Conservation (phyloP, 2,329 filamentous ascomycete genomes). For the Colletotrichum salicis region DNA sequence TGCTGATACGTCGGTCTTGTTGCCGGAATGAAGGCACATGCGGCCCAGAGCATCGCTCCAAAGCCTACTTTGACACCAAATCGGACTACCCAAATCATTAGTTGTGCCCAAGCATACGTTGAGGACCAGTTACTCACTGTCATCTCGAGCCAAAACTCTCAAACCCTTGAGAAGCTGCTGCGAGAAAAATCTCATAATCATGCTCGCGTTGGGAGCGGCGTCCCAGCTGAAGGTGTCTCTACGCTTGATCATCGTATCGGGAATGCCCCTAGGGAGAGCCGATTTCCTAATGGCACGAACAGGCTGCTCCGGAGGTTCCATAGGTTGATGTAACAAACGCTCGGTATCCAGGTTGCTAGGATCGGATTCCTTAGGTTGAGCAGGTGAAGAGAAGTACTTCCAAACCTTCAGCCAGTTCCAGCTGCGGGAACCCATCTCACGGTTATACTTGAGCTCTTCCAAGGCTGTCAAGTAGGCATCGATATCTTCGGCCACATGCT, state of each 20-base stretch:
- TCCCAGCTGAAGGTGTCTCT: constrained; percentile 67
- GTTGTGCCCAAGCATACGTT: not conserved
- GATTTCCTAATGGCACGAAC: constrained; percentile 63
- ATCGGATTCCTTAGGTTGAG: constrained; percentile 22
- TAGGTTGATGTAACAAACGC: constrained; percentile 46
- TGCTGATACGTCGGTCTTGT: constrained; percentile 84
- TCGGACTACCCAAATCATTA: constrained; percentile 52
- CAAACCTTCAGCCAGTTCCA: constrained; percentile 93
- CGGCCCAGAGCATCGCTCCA: constrained; percentile 87
- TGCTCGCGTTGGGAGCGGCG: constrained; percentile 59
- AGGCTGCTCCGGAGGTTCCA: constrained; percentile 42
- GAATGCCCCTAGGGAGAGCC: constrained; percentile 66
- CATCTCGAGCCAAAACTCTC: constrained; percentile 63
- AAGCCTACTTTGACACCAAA: constrained; percentile 95
- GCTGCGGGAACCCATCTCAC: constrained; percentile 68
- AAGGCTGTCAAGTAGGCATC: constrained; percentile 83
- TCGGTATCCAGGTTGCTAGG: constrained; percentile 56
- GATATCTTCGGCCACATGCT: constrained; percentile 92
- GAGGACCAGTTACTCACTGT: constrained; percentile 53
- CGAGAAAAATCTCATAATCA: constrained; percentile 55
- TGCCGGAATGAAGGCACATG: constrained; percentile 83
- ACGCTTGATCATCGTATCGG: constrained; percentile 62
- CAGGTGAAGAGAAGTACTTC: constrained; percentile 47
- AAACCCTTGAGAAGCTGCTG: constrained; percentile 57
- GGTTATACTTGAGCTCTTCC: constrained; percentile 82